Base-by-base conservation (phyloP, 2,329 filamentous ascomycete genomes). In the Pseudocercospora cruenta region DNA sequence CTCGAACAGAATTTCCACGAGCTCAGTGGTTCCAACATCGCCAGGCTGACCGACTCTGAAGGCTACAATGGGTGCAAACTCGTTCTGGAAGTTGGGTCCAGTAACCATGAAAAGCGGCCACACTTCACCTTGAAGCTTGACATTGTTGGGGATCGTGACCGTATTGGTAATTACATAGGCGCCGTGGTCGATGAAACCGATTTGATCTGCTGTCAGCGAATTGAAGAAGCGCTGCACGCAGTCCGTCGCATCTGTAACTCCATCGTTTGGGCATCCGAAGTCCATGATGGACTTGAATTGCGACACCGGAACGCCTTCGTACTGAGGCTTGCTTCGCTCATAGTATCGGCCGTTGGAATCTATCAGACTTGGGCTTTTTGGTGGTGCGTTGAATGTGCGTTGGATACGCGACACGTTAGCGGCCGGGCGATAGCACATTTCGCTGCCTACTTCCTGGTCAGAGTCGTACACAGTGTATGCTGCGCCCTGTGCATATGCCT, bases 251-350 rank as follows among this genome's bases (percentile, higher is more conserved):
- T 97, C 94, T n/a, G 89, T 90, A 19, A 82, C 78, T 45, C 94
- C 94, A 75, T 98, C 93, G 73, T 94, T 94, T 78, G 88, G 91
- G 73, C 91, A 93, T 58, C 79, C 82, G 58, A 79, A 77, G 62
- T 80, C 77, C 22, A 75, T 72, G 49, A 73, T 83, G 81, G 91
- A 94, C 74, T 95, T 81, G 75, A 99, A 97, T 28, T 86, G 86
- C 67, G 83, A 85, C 16, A 84, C 86, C 2, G 88, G 80, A 4
- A 92, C 80, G 51, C 82, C 82, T 75, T 91, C 87, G 77, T 98
- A 98, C 78, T 97, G 91, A 12, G 95, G 95, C 84, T 94, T 95
- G 77, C 88, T 90, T 72, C 91, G 90, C 71, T 93, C 91, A 76
- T 93, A 92, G 72, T 96, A 83, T 47, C 86, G 88, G 70, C 91